Evolutionary conservation across 2,329 filamentous ascomycete species (phyloP).

Genomic region (Claviceps arundinis): DNA sequence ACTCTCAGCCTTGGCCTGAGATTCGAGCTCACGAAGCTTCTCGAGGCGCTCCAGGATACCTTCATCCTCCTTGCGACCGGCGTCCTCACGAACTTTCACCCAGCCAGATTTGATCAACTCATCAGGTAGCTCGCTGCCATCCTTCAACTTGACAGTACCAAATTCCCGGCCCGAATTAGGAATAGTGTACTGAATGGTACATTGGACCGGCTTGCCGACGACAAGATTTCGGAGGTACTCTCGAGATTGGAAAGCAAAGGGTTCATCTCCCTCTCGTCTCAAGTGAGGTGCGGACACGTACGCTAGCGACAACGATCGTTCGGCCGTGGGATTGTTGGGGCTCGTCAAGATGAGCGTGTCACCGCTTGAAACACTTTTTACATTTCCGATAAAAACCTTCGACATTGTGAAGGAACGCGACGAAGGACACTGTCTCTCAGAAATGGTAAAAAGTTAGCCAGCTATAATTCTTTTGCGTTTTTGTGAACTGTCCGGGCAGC

Average conservation of each 20-base stretch:
- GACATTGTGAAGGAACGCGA: constrained; percentile 27
- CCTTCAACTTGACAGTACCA: constrained; percentile 62
- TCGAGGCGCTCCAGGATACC: constrained; percentile 60
- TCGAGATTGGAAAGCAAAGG: constrained; percentile 85
- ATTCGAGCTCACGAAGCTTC: constrained; percentile 63
- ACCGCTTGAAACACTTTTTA: constrained; percentile 89
- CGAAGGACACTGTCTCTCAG: constrained; percentile 6
- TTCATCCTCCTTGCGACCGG: constrained; percentile 77
- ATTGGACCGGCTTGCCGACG: constrained; percentile 79
- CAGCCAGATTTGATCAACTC: constrained; percentile 77
- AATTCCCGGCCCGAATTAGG: constrained; percentile 81
- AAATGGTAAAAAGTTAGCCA: not conserved
- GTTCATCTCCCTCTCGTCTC: constrained; percentile 81
- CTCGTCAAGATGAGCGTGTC: constrained; percentile 80
- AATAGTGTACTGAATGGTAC: constrained; percentile 75
- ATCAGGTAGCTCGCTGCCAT: constrained; percentile 68
- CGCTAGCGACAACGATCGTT: constrained; percentile 79
- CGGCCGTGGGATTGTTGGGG: constrained; percentile 65
- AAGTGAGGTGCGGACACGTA: constrained; percentile 83
- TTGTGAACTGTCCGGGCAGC: too few species aligned
- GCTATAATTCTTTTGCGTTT: not conserved
- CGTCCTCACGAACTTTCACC: constrained; percentile 88
- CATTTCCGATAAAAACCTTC: constrained; percentile 52
- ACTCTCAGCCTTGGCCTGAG: constrained; percentile 60
- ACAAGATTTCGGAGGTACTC: constrained; percentile 76